A percentile compares a stretch with the other conserved stretches of the same genome.
Conservation (phyloP, 2,329 filamentous ascomycete genomes). For the Verticillium isaacii region DNA sequence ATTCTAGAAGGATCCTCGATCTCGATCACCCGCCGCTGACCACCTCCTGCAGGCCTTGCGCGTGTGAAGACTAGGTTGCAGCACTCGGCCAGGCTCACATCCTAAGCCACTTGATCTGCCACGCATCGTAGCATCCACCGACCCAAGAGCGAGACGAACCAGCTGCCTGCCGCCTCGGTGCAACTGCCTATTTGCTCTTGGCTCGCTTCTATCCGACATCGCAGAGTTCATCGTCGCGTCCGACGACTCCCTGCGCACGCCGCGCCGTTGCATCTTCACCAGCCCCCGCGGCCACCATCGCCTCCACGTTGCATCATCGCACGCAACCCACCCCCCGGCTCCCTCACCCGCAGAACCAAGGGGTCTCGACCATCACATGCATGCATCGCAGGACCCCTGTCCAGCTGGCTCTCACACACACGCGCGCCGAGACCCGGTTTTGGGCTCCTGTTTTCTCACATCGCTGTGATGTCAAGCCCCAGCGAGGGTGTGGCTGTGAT, state of each 20-base stretch:
- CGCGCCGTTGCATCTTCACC: background rate
- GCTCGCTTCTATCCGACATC: background rate
- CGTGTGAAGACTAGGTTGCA: background rate
- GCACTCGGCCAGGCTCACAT: background rate
- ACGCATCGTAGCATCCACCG: background rate
- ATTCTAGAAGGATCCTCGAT: background rate
- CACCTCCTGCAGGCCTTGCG: background rate
- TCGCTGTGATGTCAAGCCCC: slow-evolving; percentile 1
- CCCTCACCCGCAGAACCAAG: background rate
- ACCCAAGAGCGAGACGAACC: background rate
- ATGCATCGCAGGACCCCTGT: background rate
- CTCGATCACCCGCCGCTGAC: background rate
- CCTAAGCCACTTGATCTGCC: background rate
- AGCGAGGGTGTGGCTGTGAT: slow-evolving; percentile 1
- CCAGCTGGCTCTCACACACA: no score
- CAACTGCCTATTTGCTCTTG: background rate
- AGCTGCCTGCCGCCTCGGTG: background rate
- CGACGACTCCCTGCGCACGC: background rate
- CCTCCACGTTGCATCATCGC: background rate
- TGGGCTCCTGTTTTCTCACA: background rate
- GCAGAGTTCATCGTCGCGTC: background rate
- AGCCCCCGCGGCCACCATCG: background rate
- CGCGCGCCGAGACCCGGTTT: background rate
- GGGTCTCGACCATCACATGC: background rate
- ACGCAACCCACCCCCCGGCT: background rate